Evolutionary conservation across 768 basidiomycete species (phyloP), one percentile per base, ranked within the genome.

Genomic region (Boletus huronensis): DNA sequence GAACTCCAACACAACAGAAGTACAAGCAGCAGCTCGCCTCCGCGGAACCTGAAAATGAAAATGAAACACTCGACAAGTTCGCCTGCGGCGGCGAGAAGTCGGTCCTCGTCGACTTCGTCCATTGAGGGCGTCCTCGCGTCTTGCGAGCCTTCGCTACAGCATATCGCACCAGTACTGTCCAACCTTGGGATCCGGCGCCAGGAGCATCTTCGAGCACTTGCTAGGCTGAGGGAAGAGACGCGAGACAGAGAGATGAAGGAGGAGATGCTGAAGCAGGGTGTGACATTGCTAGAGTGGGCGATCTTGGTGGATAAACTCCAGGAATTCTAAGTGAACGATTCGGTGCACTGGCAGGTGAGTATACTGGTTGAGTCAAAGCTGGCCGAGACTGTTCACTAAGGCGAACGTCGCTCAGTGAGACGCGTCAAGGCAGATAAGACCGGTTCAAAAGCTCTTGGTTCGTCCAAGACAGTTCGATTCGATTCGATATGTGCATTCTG

Each of bases 281-380:
- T 90, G 48, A 88, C 86, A 0, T 76, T 87, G 8, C 74, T 90
- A 71, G 88, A 90, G 61, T 90, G 88, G 88, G 88, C 88, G 21
- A 85, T 89, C 62, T 73, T 90, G 61, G 68, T 90, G 54, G 88
- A 90, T 68, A 81, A 74, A 63, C 65, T 88, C 58, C 80, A 79
- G 57, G 72, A 64, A 35, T 58, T 73, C 52, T 75, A 52, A 57
- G 38, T 7, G 26, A 11, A 26, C 8, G 31, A 16, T 53, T 43
- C 26, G 21, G 14, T 11, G 28, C n/a, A 5, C 3, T 29, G 25
- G 41, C 5, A 28, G 51, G 58, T 59, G 54, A 49, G 55, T 43
- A 9, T 40, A n/a, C n/a, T n/a, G 19, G 4, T 28, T 26, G 29
- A 32, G 28, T 19, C 16, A 11, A 43, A 21, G 5, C 11, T 48